Conservation (phyloP, 495 filamentous ascomycete genomes). For the Penicillium fimorum region DNA sequence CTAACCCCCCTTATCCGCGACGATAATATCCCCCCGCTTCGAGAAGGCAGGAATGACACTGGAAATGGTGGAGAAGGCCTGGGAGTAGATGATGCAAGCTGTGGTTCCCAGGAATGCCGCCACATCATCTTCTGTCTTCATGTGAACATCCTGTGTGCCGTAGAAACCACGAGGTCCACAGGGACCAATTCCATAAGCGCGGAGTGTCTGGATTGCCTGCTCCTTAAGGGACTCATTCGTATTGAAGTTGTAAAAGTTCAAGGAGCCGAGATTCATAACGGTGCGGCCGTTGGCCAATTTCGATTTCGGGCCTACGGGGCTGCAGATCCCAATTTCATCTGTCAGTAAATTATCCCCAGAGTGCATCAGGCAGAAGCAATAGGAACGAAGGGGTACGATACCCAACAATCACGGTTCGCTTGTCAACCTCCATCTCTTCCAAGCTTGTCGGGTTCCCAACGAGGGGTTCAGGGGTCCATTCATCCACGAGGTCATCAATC, state of each 20-base stretch:
- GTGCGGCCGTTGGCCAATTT: conserved; percentile 88
- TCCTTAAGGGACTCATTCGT: conserved; percentile 89
- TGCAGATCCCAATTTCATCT: conserved; percentile 31
- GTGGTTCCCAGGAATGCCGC: conserved; percentile 81
- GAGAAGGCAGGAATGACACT: conserved; percentile 94
- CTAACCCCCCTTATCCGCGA: conserved; percentile 95
- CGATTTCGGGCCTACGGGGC: conserved; percentile 83
- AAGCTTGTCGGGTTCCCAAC: conserved; percentile 67
- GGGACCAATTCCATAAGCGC: conserved; percentile 92
- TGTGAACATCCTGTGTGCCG: conserved; percentile 96
- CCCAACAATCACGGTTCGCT: conserved; percentile 83
- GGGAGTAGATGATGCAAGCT: conserved; percentile 89
- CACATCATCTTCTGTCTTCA: conserved; percentile 94
- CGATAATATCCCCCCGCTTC: conserved; percentile 96
- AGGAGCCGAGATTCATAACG: conserved; percentile 87
- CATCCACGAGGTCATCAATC: conserved; percentile 94
- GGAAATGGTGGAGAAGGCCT: conserved; percentile 91
- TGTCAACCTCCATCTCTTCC: conserved; percentile 82
- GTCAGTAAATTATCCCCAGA: conserved; percentile 19
- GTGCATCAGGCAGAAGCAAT: background rate
- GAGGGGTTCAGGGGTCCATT: conserved; percentile 94
- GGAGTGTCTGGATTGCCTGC: conserved; percentile 87
- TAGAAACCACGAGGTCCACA: conserved; percentile 98
- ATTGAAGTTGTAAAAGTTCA: conserved; percentile 96
- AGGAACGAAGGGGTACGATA: conserved; percentile 37